These are phyloP conservation scores for Ogataea henricii DNA, from an alignment of 805 yeast species.

Conservation along the genomic window DNA sequence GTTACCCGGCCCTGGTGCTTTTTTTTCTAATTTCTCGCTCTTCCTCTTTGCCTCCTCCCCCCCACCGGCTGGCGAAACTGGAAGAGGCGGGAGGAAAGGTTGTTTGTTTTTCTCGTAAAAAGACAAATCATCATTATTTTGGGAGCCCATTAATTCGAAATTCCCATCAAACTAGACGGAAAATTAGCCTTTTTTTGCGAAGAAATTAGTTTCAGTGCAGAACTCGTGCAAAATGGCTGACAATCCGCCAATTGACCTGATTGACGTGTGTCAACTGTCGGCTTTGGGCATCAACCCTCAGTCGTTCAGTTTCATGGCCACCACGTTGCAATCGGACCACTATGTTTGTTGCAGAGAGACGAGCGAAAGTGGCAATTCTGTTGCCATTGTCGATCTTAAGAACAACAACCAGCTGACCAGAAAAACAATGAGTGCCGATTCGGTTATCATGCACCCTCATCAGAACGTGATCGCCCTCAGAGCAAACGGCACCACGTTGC, in stretches of 20 bases:
- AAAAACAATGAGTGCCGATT: slow-evolving; percentile 95
- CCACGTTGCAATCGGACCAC: slow-evolving; percentile 91
- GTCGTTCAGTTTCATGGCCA: slow-evolving; percentile 87
- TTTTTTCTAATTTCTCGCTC: not conserved
- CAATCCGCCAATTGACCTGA: slow-evolving; percentile 89
- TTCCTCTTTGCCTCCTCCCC: not conserved
- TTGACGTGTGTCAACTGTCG: slow-evolving; percentile 89
- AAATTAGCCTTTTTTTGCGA: not conserved
- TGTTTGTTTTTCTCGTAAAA: slow-evolving; percentile 16
- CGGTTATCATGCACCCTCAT: slow-evolving; percentile 94
- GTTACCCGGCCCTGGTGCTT: slow-evolving; percentile 7
- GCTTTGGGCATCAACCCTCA: slow-evolving; percentile 81
- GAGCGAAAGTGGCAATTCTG: slow-evolving; percentile 71
- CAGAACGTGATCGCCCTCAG: slow-evolving; percentile 87
- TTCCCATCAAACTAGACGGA: not conserved
- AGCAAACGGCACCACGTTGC: slow-evolving; percentile 95
- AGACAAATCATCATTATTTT: slow-evolving; percentile 19
- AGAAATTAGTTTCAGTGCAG: not conserved
- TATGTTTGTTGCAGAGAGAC: slow-evolving; percentile 82
- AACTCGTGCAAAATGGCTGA: slow-evolving; percentile 42
- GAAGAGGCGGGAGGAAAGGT: slow-evolving; percentile 3
- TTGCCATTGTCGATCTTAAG: slow-evolving; percentile 85
- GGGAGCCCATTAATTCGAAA: not conserved
- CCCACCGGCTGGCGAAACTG: slow-evolving; percentile 6
- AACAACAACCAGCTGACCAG: slow-evolving; percentile 79